Conservation (phyloP, 164 flowering plant species). For the Nymphaea colorata region DNA sequence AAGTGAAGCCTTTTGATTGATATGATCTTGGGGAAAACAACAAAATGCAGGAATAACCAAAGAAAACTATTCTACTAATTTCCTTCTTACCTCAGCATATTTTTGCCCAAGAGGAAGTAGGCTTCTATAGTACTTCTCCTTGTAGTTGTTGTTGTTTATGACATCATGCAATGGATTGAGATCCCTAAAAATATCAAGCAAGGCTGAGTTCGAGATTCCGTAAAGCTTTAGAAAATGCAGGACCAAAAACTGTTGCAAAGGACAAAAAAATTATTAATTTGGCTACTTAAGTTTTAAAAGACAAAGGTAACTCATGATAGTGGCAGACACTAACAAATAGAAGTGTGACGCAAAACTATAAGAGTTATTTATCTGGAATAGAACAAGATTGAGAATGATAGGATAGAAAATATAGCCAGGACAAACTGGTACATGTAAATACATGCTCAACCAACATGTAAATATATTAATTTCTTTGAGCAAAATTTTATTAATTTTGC, state of each 20-base stretch:
- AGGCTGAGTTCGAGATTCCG: constrained; percentile 10
- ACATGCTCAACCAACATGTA: no score
- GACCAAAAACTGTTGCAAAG: constrained; percentile 8
- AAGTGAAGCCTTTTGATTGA: constrained; percentile 20
- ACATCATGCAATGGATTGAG: constrained; percentile 86
- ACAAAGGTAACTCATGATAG: not conserved
- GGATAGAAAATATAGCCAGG: no score
- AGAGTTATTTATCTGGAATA: no score
- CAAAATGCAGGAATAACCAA: not conserved
- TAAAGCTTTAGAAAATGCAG: constrained; percentile 6
- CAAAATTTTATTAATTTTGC: no score
- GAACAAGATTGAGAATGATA: no score
- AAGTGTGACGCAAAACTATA: no score
- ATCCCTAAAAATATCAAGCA: constrained; percentile 48
- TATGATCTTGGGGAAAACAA: not conserved
- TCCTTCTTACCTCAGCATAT: constrained; percentile 52
- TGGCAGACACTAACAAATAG: not conserved
- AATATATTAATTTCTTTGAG: no score
- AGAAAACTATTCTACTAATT: not conserved
- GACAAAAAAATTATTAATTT: constrained; percentile 5
- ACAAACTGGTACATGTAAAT: no score
- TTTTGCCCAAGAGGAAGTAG: constrained; percentile 61
- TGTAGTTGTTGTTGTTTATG: constrained; percentile 40
- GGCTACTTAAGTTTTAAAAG: not conserved
- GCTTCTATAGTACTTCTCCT: constrained; percentile 60